These are phyloP conservation scores for Sarcocystis neurona DNA, from an alignment of 169 alveolate genomes.

Conservation along the genomic window DNA sequence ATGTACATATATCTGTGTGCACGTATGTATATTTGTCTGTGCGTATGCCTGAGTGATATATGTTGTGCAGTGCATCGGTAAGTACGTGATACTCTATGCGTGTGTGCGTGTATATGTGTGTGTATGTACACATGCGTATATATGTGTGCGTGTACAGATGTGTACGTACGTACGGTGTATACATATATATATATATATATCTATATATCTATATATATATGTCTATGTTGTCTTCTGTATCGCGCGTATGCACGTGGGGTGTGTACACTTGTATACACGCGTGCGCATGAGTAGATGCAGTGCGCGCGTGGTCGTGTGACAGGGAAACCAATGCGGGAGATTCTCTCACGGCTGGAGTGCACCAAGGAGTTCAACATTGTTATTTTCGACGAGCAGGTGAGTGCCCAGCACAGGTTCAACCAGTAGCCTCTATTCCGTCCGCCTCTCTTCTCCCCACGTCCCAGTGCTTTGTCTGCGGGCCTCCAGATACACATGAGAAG, in stretches of 20 bases:
- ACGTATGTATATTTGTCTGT: too few species aligned
- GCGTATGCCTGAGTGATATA: too few species aligned
- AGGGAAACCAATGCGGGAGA: slow-evolving; percentile 47
- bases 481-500: not conserved
- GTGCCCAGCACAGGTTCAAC: not conserved
- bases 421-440: not conserved
- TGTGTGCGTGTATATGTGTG: too few species aligned
- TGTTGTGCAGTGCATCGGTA: too few species aligned
- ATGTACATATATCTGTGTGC: too few species aligned
- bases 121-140: too few species aligned
- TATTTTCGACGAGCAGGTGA: slow-evolving; percentile 36
- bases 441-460: not conserved
- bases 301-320: not conserved
- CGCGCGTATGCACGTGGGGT: not conserved
- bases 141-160: not conserved
- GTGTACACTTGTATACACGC: not conserved
- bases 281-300: not conserved
- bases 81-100: too few species aligned
- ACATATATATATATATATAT: not conserved
- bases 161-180: not conserved
- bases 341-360: slow-evolving; percentile 23
- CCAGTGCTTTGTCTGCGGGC: not conserved
- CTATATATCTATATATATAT: not conserved
- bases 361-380: slow-evolving; percentile 18
- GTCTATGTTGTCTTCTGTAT: not conserved